These are phyloP conservation scores for Eucalyptus tenuipes DNA, from an alignment of 345 rosid genomes.

Conservation along the genomic window DNA sequence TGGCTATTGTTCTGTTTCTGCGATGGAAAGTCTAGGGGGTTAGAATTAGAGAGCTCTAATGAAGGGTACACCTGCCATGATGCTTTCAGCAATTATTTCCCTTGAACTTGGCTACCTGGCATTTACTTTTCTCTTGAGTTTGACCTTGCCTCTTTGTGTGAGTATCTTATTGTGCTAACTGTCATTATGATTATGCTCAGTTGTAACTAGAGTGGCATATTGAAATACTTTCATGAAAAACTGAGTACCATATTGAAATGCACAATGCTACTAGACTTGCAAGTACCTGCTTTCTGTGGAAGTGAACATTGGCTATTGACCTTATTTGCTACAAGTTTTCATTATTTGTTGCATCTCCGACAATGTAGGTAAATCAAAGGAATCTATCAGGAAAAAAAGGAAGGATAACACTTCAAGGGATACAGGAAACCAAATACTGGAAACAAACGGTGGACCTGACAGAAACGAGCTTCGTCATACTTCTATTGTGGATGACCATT, in stretches of 20 bases:
- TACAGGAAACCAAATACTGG: neutral
- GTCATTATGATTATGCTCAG: neutral
- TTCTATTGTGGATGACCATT: neutral
- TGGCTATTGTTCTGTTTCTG: neutral
- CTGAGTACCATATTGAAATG: neutral
- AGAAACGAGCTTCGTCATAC: neutral
- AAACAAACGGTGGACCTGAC: neutral
- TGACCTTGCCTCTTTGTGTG: neutral
- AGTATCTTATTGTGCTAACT: neutral
- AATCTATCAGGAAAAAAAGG: neutral
- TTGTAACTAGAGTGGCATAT: neutral
- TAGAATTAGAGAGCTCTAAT: neutral
- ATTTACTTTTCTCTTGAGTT: neutral
- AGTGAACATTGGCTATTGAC: neutral
- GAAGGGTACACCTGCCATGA: neutral
- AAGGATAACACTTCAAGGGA: neutral
- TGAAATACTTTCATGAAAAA: neutral
- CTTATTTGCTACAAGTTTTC: neutral
- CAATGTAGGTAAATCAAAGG: neutral
- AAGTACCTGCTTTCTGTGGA: neutral
- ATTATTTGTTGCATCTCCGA: neutral
- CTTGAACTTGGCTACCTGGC: neutral
- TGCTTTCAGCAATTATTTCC: neutral
- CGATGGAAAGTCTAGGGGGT: neutral
- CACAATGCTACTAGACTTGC: neutral